Conservation (phyloP, 345 rosid genomes). For the Camelina neglecta region DNA sequence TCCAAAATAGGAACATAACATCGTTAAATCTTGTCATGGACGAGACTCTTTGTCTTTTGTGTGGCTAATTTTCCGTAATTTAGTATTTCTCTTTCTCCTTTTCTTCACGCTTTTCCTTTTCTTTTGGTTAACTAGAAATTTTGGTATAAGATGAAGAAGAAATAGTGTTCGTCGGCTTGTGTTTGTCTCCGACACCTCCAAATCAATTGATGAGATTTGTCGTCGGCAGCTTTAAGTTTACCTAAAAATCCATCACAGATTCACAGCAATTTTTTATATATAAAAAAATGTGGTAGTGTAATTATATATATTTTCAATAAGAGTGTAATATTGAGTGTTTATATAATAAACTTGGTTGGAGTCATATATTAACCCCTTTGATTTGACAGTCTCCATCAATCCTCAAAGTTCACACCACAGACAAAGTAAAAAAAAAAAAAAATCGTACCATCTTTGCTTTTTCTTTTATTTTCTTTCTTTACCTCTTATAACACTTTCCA, state of each 20-base stretch:
- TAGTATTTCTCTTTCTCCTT: background rate
- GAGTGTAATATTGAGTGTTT: too few species aligned
- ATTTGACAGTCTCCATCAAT: constrained; percentile 37
- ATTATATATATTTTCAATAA: constrained; percentile 2
- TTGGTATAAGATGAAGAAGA: background rate
- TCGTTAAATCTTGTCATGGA: constrained; percentile 42
- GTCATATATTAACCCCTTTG: constrained; percentile 6
- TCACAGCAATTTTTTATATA: background rate
- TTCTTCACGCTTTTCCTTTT: constrained; percentile 7
- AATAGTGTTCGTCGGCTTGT: constrained; percentile 13
- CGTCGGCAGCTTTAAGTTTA: constrained; percentile 16
- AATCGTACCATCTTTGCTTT: constrained; percentile 41
- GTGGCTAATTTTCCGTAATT: constrained; percentile 17
- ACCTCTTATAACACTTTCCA: constrained; percentile 27
- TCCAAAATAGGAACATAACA: constrained; percentile 34
- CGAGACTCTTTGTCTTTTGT: constrained; percentile 35
- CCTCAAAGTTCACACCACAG: constrained; percentile 40
- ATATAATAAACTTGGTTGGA: too few species aligned
- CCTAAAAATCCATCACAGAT: background rate
- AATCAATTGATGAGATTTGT: constrained; percentile 26
- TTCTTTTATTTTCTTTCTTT: constrained; percentile 31
- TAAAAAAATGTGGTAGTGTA: background rate
- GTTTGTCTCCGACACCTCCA: constrained; percentile 41
- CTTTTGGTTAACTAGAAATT: constrained; percentile 22
- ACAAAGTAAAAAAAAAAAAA: constrained; percentile 39